phyloP scores from a whole-genome alignment of 2,329 filamentous ascomycete genomes.

The Diplodia scrobiculata region DNA sequence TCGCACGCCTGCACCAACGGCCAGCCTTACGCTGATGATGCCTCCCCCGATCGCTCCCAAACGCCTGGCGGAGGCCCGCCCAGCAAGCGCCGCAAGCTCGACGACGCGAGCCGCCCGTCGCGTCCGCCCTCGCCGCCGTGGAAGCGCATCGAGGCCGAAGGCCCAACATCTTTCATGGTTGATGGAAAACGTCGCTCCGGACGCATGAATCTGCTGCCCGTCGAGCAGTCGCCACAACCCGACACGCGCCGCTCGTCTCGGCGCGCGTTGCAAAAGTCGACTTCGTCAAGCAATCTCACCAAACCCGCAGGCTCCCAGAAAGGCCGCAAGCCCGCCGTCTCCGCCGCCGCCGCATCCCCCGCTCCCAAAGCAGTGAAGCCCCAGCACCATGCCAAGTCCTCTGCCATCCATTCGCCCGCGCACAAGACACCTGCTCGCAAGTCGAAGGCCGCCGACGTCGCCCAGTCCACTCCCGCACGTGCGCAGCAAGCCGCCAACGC shows the following conservation, averaged over 20 bases:
- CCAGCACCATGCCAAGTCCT: constrained; percentile 14
- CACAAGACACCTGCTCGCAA: constrained; percentile 12
- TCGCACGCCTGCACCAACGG: not conserved
- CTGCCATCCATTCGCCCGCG: constrained; percentile 14
- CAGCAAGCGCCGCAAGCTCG: constrained; percentile 65
- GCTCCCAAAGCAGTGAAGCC: constrained; percentile 1
- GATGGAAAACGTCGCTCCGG: constrained; percentile 64
- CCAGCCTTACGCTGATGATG: constrained; percentile 17
- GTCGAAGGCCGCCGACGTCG: not conserved
- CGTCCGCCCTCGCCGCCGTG: constrained; percentile 79
- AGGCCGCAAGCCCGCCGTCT: constrained; percentile 6
- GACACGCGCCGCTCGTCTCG: constrained; percentile 40
- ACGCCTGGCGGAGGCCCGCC: constrained; percentile 36
- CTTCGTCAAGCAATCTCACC: constrained; percentile 10
- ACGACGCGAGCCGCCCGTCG: constrained; percentile 43
- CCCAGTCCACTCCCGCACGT: constrained; percentile 4
- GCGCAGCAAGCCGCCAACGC: not conserved
- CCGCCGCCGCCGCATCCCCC: constrained; percentile 6
- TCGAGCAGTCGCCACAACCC: constrained; percentile 52
- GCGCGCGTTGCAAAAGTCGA: constrained; percentile 25
- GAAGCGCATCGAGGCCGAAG: constrained; percentile 82
- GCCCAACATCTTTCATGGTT: constrained; percentile 78
- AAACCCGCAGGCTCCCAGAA: constrained; percentile 18
- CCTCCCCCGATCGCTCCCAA: constrained; percentile 6
- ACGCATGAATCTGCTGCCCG: constrained; percentile 56